These are phyloP conservation scores for Emydomyces testavorans DNA, from an alignment of 2,329 filamentous ascomycete species.

Conservation along the genomic window DNA sequence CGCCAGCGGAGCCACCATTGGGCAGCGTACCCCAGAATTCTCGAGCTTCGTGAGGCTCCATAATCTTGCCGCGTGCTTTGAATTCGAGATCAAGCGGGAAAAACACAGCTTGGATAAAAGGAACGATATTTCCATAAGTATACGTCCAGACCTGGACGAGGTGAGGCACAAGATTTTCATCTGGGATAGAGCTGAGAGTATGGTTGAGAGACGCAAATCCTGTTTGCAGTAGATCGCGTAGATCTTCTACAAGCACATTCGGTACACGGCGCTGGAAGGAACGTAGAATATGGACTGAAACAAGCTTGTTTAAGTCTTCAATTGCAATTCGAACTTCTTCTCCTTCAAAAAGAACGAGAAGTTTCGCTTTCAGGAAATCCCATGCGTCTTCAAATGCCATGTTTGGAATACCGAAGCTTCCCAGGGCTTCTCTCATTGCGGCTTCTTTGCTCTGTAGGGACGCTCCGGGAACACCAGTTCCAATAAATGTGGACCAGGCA, in stretches of 20 bases:
- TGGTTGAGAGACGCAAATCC: slow-evolving; percentile 82
- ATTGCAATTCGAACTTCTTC: slow-evolving; percentile 53
- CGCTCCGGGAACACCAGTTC: slow-evolving; percentile 24
- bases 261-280: slow-evolving; percentile 52
- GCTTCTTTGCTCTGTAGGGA: slow-evolving; percentile 23
- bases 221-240: slow-evolving; percentile 51
- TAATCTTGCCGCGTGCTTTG: slow-evolving; percentile 66
- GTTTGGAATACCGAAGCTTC: slow-evolving; percentile 53
- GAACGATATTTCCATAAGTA: slow-evolving; percentile 79
- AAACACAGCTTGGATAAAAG: slow-evolving; percentile 92
- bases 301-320: slow-evolving; percentile 54
- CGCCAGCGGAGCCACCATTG: slow-evolving; percentile 33
- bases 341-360: slow-evolving; percentile 53
- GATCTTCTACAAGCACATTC: slow-evolving; percentile 49
- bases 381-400: slow-evolving; percentile 57
- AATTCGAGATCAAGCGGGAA: slow-evolving; percentile 89
- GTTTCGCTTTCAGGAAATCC: slow-evolving; percentile 53
- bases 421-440: slow-evolving; percentile 32
- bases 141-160: slow-evolving; percentile 91
- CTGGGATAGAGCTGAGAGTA: slow-evolving; percentile 63
- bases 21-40: slow-evolving; percentile 81
- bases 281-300: slow-evolving; percentile 50
- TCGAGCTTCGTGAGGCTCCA: slow-evolving; percentile 64
- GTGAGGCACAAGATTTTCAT: slow-evolving; percentile 79
- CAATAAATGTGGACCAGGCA: slow-evolving; percentile 25